phyloP scores from a whole-genome alignment of 164 flowering plant genomes.

The Sedum album region DNA sequence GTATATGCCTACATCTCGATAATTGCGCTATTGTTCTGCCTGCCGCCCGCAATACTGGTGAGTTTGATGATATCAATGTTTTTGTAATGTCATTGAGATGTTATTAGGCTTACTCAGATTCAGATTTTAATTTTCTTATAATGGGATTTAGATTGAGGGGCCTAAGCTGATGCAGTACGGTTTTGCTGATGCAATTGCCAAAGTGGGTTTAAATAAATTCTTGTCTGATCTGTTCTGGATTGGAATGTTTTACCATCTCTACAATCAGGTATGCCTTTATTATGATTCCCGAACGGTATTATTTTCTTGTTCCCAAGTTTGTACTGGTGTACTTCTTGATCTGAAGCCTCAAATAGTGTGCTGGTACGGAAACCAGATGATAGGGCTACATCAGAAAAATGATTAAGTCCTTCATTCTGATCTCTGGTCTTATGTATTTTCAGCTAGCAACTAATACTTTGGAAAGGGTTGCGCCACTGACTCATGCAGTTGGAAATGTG shows the following conservation, averaged over 20 bases:
- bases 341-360: neutral
- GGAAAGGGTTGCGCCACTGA: constrained; percentile 57
- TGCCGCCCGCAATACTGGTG: constrained; percentile 55
- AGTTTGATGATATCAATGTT: constrained; percentile 12
- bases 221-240: constrained; percentile 57
- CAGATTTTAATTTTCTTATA: neutral
- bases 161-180: constrained; percentile 53
- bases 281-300: too few relatives aligned
- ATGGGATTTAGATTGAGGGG: constrained; percentile 45
- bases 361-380: neutral
- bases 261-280: constrained; percentile 40
- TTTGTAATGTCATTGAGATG: neutral
- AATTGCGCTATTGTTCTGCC: constrained; percentile 47
- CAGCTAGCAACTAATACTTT: constrained; percentile 60
- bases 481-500: constrained; percentile 64
- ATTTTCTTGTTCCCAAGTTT: too few relatives aligned
- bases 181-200: constrained; percentile 50
- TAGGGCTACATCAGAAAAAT: neutral
- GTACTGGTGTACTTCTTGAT: neutral
- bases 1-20: constrained; percentile 57
- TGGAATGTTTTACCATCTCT: constrained; percentile 61
- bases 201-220: constrained; percentile 47
- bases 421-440: neutral
- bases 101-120: neutral
- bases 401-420: neutral